A percentile compares a stretch with the other conserved stretches of the same genome.
Evolutionary conservation across 129 eudicot genomes (phyloP).

Genomic region (Chrysanthemum makinoi): DNA sequence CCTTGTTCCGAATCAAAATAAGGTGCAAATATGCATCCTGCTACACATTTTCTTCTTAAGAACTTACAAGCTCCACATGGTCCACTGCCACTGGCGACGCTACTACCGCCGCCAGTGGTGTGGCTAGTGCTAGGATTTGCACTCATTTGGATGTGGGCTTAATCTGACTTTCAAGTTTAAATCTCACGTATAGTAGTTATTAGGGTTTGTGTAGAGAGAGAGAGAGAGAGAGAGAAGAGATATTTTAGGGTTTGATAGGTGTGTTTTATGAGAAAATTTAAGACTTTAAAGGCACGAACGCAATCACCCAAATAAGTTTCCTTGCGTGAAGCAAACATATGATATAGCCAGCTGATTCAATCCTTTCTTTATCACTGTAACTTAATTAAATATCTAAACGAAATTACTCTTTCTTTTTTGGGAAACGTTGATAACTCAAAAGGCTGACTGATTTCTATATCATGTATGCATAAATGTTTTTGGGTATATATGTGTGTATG

Average conservation of each 20-base stretch:
- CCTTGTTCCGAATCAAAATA: conserved; percentile 86
- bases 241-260: conserved; percentile 23
- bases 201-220: conserved; percentile 33
- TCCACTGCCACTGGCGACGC: conserved; percentile 43
- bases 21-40: conserved; percentile 82
- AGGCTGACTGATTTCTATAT: too few relatives aligned
- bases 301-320: conserved; percentile 42
- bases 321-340: conserved; percentile 99
- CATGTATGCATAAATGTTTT: too few relatives aligned
- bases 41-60: conserved; percentile 69
- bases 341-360: conserved; percentile 44
- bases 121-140: conserved; percentile 39
- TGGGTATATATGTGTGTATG: too few relatives aligned
- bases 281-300: conserved; percentile 84
- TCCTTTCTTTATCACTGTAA: conserved; percentile 27
- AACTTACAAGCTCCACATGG: conserved; percentile 96
- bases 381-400: neutral
- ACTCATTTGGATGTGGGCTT: conserved; percentile 34
- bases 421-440: too few relatives aligned
- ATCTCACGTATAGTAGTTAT: conserved; percentile 12
- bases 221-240: neutral
- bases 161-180: neutral
- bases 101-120: conserved; percentile 27
- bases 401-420: too few relatives aligned
- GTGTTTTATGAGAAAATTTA: conserved; percentile 46